Conservation (phyloP, 805 yeast species). For the Pichia nakasei region DNA sequence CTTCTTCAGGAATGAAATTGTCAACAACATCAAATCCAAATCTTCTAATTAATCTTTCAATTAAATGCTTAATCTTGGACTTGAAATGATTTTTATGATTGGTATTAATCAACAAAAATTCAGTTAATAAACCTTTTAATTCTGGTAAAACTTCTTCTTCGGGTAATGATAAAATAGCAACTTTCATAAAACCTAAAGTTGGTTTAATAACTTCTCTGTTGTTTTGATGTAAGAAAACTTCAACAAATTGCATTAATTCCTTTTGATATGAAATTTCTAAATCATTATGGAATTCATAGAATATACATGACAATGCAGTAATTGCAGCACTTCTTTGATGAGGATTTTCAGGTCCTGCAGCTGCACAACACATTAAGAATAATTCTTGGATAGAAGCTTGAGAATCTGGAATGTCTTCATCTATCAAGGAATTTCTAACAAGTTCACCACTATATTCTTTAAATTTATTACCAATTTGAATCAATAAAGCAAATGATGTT, state of each 20-base stretch:
- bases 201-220: slow-evolving; percentile 91
- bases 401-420: slow-evolving; percentile 49
- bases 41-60: slow-evolving; percentile 84
- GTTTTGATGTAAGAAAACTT: slow-evolving; percentile 80
- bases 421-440: slow-evolving; percentile 56
- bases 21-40: slow-evolving; percentile 87
- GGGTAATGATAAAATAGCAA: slow-evolving; percentile 75
- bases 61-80: slow-evolving; percentile 82
- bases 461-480: slow-evolving; percentile 78
- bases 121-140: slow-evolving; percentile 55
- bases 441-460: slow-evolving; percentile 46
- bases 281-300: slow-evolving; percentile 73
- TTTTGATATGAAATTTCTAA: slow-evolving; percentile 51
- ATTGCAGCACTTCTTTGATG: slow-evolving; percentile 97
- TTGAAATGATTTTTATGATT: slow-evolving; percentile 95
- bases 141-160: slow-evolving; percentile 62
- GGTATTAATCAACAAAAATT: slow-evolving; percentile 85
- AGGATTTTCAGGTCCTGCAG: slow-evolving; percentile 86
- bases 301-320: slow-evolving; percentile 78
- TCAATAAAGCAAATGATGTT: slow-evolving; percentile 63
- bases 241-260: slow-evolving; percentile 81
- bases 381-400: slow-evolving; percentile 69
- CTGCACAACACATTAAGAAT: slow-evolving; percentile 92
- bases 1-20: slow-evolving; percentile 81
- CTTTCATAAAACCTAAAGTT: slow-evolving; percentile 89